Evolutionary conservation across 345 rosid genomes (phyloP), one percentile per base, ranked within the genome.

Genomic region (Eucalyptus marginata): DNA sequence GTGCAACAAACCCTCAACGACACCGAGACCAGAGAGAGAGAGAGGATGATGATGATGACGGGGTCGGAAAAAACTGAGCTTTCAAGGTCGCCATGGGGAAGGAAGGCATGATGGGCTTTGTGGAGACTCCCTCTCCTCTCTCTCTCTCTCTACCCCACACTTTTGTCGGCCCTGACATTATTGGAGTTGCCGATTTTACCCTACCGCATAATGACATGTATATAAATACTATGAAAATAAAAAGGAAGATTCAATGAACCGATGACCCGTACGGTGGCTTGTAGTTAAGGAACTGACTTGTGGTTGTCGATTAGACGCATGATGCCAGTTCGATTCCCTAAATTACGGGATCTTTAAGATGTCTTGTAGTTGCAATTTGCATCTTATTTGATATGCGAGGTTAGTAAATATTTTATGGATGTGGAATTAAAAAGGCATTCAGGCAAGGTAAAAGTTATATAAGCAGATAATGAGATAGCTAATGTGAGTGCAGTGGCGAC

Each of bases 1-100:
- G 90, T 90, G 95, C 94, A 94, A 92, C 95, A 91, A 92, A 93
- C 95, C 49, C 56, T 47, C 66, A 79, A 88, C 92, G 93, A 92
- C 93, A 92, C 89, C 93, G 90, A 89, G 88, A 16, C 10, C 12
- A 54, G 59, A 54, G 52, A 50, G 54, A 51, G 50, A 36, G 83
- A 88, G 56, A 79, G 81, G 89, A 51, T 12, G 29, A 33, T 36
- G 86, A 49, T 85, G 83, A 93, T 90, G 92, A 96, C 91, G 94
- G 95, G 92, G 92, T 94, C 91, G 94, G 93, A 90, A 95, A 31
- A 31, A 90, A 94, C 95, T 90, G 90, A 92, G 93, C 96, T 93
- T 93, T 94, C 96, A 90, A 87, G 90, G 90, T 88, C 90, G n/a
- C 89, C 90, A 49, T 22, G 8, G 51, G 58, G 36, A 87, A 59